Evolutionary conservation across 345 rosid species (phyloP).

Genomic region (Corchorus olitorius): DNA sequence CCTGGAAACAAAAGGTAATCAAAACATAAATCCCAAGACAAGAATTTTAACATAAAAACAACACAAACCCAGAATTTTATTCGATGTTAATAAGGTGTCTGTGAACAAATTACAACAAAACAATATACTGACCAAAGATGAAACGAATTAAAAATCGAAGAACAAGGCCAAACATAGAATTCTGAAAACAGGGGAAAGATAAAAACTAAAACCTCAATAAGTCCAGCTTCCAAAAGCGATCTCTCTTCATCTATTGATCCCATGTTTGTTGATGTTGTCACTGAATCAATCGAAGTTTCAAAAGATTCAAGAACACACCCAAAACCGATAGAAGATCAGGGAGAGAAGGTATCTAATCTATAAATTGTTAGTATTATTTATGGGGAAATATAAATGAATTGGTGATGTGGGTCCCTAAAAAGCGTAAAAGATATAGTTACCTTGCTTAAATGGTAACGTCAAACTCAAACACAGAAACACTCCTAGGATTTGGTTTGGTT

Average conservation of each 20-base stretch:
- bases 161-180: not conserved
- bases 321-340: not conserved
- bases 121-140: not conserved
- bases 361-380: no score
- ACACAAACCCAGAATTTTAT: conserved; percentile 7
- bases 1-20: conserved; percentile 28
- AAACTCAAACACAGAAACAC: no score
- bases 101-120: not conserved
- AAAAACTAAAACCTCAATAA: conserved; percentile 35
- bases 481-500: no score
- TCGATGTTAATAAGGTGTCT: not conserved
- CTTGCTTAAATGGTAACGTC: no score
- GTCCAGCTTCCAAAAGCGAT: conserved; percentile 59
- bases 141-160: not conserved
- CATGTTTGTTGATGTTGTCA: conserved; percentile 27
- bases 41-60: not conserved
- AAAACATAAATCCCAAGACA: conserved; percentile 1
- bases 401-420: no score
- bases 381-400: no score
- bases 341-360: not conserved
- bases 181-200: not conserved
- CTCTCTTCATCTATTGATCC: conserved; percentile 58
- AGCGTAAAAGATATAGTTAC: no score
- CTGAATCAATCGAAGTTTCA: not conserved
- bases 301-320: no score